Percentiles rank a stretch among this genome's conserved stretches.
Conservation (phyloP, 2,329 filamentous ascomycete species). For the Magnaporthales sp. region DNA sequence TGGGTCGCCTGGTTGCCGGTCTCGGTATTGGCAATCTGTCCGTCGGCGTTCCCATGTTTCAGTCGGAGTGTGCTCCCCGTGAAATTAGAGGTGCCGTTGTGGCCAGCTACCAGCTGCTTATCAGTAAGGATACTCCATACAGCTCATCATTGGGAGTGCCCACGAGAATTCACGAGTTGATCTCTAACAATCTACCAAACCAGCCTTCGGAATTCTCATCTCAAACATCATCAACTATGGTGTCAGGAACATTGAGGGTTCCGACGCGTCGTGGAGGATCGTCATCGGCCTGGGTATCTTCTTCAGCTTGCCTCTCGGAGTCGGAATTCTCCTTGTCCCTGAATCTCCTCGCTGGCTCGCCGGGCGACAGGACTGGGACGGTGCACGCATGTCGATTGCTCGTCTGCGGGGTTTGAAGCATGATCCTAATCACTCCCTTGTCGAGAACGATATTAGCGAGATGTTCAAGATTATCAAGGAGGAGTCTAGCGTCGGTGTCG, state of each 20-base stretch:
- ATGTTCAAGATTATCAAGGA: slow-evolving; percentile 38
- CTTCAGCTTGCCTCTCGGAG: slow-evolving; percentile 41
- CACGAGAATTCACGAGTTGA: no score
- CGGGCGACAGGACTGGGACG: slow-evolving; percentile 34
- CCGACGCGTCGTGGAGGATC: slow-evolving; percentile 49
- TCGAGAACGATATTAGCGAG: slow-evolving; percentile 44
- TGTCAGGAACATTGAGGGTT: slow-evolving; percentile 31
- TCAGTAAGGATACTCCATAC: slow-evolving; percentile 28
- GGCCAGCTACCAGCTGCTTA: slow-evolving; percentile 66
- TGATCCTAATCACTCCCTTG: slow-evolving; percentile 30
- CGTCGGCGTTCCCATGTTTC: slow-evolving; percentile 58
- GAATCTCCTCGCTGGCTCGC: slow-evolving; percentile 51
- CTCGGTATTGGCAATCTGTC: slow-evolving; percentile 60
- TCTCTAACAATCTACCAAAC: background rate
- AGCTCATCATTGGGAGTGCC: background rate
- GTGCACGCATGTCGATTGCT: slow-evolving; percentile 40
- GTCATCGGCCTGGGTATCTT: slow-evolving; percentile 48
- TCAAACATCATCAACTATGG: slow-evolving; percentile 47
- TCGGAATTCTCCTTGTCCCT: slow-evolving; percentile 44
- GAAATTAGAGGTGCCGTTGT: slow-evolving; percentile 57
- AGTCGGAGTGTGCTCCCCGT: slow-evolving; percentile 53
- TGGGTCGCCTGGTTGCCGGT: slow-evolving; percentile 58
- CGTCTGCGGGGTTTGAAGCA: slow-evolving; percentile 42
- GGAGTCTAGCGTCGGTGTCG: slow-evolving; percentile 34
- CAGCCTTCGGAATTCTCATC: slow-evolving; percentile 51